Conservation (phyloP, 2,329 filamentous ascomycete genomes). For the Colletotrichum liaoningense region DNA sequence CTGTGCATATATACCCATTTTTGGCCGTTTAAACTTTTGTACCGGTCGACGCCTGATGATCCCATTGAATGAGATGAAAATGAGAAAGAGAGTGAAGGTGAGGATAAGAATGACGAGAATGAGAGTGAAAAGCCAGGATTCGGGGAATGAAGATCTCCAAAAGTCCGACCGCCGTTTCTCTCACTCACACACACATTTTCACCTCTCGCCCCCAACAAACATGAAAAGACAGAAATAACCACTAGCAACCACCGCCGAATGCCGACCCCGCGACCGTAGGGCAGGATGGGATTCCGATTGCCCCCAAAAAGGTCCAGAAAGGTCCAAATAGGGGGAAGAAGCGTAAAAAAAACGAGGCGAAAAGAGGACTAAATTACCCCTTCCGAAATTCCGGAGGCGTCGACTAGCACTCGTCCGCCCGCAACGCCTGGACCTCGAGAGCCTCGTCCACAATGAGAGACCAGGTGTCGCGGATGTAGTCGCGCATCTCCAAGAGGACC, state of each 20-base stretch:
- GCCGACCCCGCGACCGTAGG: background rate
- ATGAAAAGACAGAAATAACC: background rate
- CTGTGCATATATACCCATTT: slow-evolving; percentile 8
- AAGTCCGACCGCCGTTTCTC: background rate
- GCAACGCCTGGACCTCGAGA: slow-evolving; percentile 34
- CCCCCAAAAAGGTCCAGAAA: background rate
- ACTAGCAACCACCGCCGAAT: slow-evolving; percentile 1
- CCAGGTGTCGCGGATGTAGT: slow-evolving; percentile 34
- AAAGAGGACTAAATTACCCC: background rate
- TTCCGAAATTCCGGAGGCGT: background rate
- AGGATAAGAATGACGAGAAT: background rate
- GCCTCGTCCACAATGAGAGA: slow-evolving; percentile 32
- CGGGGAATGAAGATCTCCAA: background rate
- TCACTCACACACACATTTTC: background rate
- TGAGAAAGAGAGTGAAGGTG: background rate
- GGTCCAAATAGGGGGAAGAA: background rate
- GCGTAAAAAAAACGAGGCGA: background rate
- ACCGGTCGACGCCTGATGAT: background rate
- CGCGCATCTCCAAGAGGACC: slow-evolving; percentile 31
- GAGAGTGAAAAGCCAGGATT: background rate
- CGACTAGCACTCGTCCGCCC: slow-evolving; percentile 28
- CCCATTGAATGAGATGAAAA: background rate
- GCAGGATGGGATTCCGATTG: background rate
- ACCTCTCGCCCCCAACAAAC: background rate
- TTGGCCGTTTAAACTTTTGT: slow-evolving; percentile 23